Base-by-base conservation (phyloP, 345 rosid genomes). In the Eucalyptus sp. region DNA sequence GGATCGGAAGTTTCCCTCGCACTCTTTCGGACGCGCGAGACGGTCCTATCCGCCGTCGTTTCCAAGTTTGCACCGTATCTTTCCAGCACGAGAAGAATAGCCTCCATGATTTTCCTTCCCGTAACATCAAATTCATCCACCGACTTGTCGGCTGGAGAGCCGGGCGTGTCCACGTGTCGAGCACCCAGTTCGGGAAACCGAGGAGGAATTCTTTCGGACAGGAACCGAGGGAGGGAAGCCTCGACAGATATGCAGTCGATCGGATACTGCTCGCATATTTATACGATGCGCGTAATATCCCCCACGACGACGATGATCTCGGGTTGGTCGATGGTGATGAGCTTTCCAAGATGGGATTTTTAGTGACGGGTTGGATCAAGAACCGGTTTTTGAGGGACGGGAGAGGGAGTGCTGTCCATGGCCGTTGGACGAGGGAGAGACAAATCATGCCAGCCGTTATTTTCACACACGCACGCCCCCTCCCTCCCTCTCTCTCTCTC, bases 391-490 rank as follows among this genome's bases (percentile, higher is more conserved):
- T 41, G 84, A 41, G 84, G 80, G 88, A 50, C 44, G 84, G 80
- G 68, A 14, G 85, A 43, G 44, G 41, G 58, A 52, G 25, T 52
- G 58, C 86, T 43, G 49, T 86, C 37, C 41, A 46, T 52, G 50
- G 43, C 37, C 37, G 37, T 56, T 43, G 62, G 86, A 86, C 46
- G 54, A 89, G 88, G 86, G 52, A 43, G 90, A 86, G 91, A 87
- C 50, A 91, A 92, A 86, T 85, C 86, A 90, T 88, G 87, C 81
- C 89, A 66, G 81, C 91, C 91, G 85, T 92, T 89, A 88, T 91
- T 89, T 87, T 48, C 20, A 54, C 49, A 44, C 25, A 10, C 58
- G 50, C 58, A 20, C 58, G 10, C 10, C 13, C 60, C 58, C 62
- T 49, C 87, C 33, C 48, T 60, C 87, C 20, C 66, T 68, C 54